Percentiles rank a stretch among this genome's conserved stretches.
phyloP scores from a whole-genome alignment of 768 basidiomycete species.

The Suillus paluster region DNA sequence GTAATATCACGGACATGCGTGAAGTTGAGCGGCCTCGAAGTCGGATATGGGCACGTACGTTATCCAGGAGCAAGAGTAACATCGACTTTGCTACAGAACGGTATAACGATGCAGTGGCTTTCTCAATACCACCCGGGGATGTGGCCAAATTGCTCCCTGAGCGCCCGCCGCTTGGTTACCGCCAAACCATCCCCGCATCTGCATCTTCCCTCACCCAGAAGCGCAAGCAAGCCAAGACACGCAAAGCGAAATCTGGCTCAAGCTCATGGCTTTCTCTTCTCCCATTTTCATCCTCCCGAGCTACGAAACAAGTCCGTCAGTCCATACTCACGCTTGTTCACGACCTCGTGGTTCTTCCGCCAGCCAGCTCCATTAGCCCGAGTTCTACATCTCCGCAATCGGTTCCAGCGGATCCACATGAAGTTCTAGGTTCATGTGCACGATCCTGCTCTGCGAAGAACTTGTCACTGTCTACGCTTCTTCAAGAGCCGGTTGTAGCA shows the following conservation, averaged over 20 bases:
- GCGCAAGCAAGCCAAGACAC: neutral
- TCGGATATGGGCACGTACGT: neutral
- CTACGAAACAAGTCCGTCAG: constrained; percentile 50
- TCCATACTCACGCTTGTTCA: constrained; percentile 57
- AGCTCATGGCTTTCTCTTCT: constrained; percentile 35
- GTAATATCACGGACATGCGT: neutral
- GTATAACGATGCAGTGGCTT: neutral
- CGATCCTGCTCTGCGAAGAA: constrained; percentile 58
- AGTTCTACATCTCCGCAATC: neutral
- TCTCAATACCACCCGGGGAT: neutral
- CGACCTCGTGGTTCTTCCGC: constrained; percentile 46
- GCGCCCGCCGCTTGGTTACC: neutral
- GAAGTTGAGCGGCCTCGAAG: neutral
- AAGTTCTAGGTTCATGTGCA: constrained; percentile 61
- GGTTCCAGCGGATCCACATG: constrained; percentile 12
- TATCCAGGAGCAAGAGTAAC: constrained; percentile 2
- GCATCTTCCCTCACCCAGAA: neutral
- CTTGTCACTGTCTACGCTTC: constrained; percentile 41
- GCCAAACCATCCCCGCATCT: too few species aligned
- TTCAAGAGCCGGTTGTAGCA: constrained; percentile 28
- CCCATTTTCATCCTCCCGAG: constrained; percentile 29
- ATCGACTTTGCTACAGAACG: neutral
- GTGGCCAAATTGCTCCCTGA: constrained; percentile 1
- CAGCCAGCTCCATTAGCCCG: constrained; percentile 12
- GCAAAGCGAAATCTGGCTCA: neutral